Conservation (phyloP, 306 rosid genomes). For the Medicago lupulina region DNA sequence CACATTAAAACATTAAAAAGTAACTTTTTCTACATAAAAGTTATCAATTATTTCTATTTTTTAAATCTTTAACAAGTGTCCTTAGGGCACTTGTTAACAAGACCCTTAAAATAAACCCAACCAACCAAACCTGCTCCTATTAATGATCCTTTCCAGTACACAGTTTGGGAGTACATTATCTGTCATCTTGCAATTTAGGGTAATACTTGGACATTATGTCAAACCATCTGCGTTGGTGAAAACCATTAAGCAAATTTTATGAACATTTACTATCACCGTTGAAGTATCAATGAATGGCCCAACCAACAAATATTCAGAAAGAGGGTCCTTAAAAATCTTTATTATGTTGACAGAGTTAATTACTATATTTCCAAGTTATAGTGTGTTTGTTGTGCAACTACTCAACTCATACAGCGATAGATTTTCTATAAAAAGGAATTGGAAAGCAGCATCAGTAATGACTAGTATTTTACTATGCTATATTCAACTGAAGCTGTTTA, state of each 20-base stretch:
- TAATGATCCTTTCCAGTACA: conserved; percentile 15
- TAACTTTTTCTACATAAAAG: no score
- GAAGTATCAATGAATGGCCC: conserved; percentile 40
- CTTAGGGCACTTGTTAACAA: no score
- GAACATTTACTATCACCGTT: conserved; percentile 40
- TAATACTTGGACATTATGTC: background rate
- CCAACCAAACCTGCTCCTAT: background rate
- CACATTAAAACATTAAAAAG: no score
- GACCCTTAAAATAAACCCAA: background rate
- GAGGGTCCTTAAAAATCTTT: conserved; percentile 32
- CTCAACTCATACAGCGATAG: background rate
- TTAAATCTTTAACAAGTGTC: no score
- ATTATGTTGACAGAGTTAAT: conserved; percentile 42
- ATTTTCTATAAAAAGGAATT: conserved; percentile 24
- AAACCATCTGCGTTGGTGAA: background rate
- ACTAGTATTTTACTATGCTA: background rate
- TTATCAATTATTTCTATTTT: no score
- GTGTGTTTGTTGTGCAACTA: conserved; percentile 24
- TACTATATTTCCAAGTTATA: conserved; percentile 19
- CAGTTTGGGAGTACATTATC: background rate
- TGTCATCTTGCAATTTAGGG: conserved; percentile 7
- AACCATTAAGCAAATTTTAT: conserved; percentile 13
- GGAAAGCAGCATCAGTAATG: conserved; percentile 15
- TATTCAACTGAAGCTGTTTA: background rate
- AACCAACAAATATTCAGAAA: conserved; percentile 45